These are phyloP conservation scores for Cladosporium sp. DNA, from an alignment of 2,329 filamentous ascomycete species.

Conservation along the genomic window DNA sequence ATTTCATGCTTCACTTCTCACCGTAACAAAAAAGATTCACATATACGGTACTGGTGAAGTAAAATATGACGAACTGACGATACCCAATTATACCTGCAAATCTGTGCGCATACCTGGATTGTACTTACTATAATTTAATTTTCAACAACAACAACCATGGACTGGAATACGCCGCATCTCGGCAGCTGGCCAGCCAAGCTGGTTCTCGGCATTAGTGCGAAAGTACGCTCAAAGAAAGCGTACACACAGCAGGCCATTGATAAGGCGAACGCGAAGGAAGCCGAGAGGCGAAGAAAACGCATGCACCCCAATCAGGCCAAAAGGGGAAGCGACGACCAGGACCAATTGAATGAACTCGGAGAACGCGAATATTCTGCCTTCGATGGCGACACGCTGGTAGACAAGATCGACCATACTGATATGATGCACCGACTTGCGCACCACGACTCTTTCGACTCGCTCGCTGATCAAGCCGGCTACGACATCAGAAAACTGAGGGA, in stretches of 20 bases:
- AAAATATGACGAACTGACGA: not conserved
- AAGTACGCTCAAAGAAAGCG: slow-evolving; percentile 32
- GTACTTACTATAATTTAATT: not conserved
- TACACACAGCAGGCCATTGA: slow-evolving; percentile 32
- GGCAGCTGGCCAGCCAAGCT: slow-evolving; percentile 33
- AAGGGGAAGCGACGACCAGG: slow-evolving; percentile 15
- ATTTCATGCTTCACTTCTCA: not conserved
- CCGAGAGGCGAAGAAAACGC: slow-evolving; percentile 19
- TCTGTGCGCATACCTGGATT: not conserved
- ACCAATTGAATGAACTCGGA: slow-evolving; percentile 35
- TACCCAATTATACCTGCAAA: not conserved
- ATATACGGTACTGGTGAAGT: not conserved
- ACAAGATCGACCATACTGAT: slow-evolving; percentile 38
- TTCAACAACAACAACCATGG: slow-evolving; percentile 25
- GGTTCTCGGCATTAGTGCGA: slow-evolving; percentile 30
- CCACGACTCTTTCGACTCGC: slow-evolving; percentile 38
- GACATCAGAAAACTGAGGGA: slow-evolving; percentile 24
- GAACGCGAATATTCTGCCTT: slow-evolving; percentile 36
- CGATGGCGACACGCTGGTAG: slow-evolving; percentile 25
- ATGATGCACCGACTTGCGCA: slow-evolving; percentile 42
- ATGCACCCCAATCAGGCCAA: slow-evolving; percentile 11
- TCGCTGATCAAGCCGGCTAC: slow-evolving; percentile 28
- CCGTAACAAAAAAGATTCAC: not conserved
- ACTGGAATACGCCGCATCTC: slow-evolving; percentile 30
- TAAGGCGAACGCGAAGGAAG: slow-evolving; percentile 29